Evolutionary conservation across 176 grass and related monocot genomes (phyloP), one percentile per base, ranked within the genome.

Genomic region (Oryza brachyantha): DNA sequence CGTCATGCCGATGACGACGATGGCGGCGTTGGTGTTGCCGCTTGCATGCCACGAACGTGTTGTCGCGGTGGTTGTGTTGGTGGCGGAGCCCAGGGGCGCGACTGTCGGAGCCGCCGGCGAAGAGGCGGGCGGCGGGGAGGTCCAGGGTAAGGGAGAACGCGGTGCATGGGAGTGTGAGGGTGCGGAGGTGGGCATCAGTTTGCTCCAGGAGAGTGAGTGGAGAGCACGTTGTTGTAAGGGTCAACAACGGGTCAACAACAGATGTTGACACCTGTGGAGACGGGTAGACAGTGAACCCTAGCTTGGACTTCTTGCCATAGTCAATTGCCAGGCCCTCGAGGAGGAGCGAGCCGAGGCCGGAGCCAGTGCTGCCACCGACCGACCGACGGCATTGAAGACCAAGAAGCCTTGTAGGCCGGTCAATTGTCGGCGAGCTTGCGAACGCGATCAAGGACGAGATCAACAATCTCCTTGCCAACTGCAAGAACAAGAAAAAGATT

Each of bases 401-500:
- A 95, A 78, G 81, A 95, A 95, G 55, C 92, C 92, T 82, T 95
- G 92, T 37, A 95, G 86, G 8, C 92, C 86, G 61, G 86, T 85
- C 92, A 95, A 81, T 95, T 95, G 52, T 95, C 89, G 11, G 89
- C 86, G 3, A 95, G 63, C 84, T 95, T 89, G 68, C 92, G 78
- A 81, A 95, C 87, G 64, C 92, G 86, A 38, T 92, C 89, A 6
- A 95, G 89, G 84, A 89, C 89, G 73, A 89, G 84, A 32, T 95
- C 89, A 29, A 95, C 84, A 80, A 95, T 95, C 52, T 91, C 92
- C 75, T 95, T 95, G 73, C 92, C 92, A 71, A 95, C 92, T 95
- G 78, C 84, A 76, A 68, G 21, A 31, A 73, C 55, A 55, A 65
- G n/a, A n/a, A n/a, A n/a, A n/a, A n/a, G 50, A 3, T 27, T 13